phyloP scores from a whole-genome alignment of 345 rosid genomes.

The Arabidopsis arenosa region DNA sequence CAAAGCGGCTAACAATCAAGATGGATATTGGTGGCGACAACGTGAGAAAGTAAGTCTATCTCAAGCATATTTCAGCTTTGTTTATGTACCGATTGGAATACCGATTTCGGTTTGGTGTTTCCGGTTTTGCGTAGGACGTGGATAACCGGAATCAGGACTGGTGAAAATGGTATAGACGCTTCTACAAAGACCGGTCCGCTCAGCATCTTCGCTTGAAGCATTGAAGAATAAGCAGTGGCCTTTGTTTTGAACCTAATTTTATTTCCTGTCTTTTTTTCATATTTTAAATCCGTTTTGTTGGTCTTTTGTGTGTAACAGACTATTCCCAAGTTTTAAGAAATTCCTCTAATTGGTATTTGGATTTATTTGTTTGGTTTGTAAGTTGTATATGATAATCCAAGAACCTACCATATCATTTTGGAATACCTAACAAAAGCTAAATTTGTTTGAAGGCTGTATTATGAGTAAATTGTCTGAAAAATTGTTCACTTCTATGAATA shows the following conservation, averaged over 20 bases:
- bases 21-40: constrained; percentile 57
- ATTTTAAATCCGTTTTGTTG: neutral
- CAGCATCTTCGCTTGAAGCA: constrained; percentile 67
- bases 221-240: constrained; percentile 15
- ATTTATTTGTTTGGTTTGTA: constrained; percentile 23
- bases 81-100: constrained; percentile 12
- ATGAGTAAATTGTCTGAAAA: neutral
- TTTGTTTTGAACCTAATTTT: constrained; percentile 22
- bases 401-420: neutral
- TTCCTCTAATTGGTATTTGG: constrained; percentile 20
- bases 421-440: constrained; percentile 24
- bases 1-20: constrained; percentile 75
- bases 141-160: constrained; percentile 62
- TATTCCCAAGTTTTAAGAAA: constrained; percentile 7
- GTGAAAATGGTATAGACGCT: constrained; percentile 66
- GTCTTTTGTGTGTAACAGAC: constrained; percentile 33
- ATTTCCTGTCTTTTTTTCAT: constrained; percentile 4
- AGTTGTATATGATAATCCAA: constrained; percentile 37
- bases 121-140: constrained; percentile 58
- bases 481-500: neutral
- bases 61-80: neutral
- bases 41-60: constrained; percentile 61
- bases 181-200: constrained; percentile 72
- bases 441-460: constrained; percentile 2
- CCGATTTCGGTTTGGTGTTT: constrained; percentile 32